phyloP scores from a whole-genome alignment of 2,329 filamentous ascomycete species.

The Fonsecaea pugnacius region DNA sequence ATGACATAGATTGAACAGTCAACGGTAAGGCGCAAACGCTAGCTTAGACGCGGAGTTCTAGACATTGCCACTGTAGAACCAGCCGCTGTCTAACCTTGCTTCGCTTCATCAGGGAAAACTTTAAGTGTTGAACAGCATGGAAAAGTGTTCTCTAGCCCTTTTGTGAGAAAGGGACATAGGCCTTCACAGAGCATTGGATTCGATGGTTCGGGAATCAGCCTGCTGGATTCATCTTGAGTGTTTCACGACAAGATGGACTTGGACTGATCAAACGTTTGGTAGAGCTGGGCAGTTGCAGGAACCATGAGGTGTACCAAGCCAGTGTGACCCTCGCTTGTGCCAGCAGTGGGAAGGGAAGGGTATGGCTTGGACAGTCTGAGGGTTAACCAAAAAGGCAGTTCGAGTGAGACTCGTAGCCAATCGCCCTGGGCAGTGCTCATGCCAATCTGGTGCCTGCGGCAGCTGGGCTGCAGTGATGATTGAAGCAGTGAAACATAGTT shows the following conservation, averaged over 20 bases:
- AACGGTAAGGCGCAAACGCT: too few species aligned
- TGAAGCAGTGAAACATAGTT: background rate
- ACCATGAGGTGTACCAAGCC: background rate
- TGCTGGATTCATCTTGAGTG: background rate
- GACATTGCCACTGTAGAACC: background rate
- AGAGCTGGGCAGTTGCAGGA: background rate
- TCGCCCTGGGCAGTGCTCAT: background rate
- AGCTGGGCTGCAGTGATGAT: slow-evolving; percentile 1
- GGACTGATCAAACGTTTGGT: background rate
- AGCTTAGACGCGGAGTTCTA: too few species aligned
- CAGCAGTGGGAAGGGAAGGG: background rate
- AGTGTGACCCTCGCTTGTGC: background rate
- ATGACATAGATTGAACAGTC: too few species aligned
- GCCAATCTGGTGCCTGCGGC: background rate
- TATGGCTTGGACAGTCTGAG: background rate
- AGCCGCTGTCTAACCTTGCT: background rate
- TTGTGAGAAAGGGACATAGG: background rate
- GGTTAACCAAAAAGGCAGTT: slow-evolving; percentile 1
- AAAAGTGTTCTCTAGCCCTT: background rate
- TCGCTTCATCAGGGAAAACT: background rate
- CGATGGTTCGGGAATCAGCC: too few species aligned
- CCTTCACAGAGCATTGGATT: background rate
- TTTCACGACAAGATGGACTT: background rate
- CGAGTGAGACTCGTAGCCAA: background rate
- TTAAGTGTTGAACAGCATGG: background rate